Evolutionary conservation across 495 filamentous ascomycete genomes (phyloP).

Genomic region (Podospora conica): DNA sequence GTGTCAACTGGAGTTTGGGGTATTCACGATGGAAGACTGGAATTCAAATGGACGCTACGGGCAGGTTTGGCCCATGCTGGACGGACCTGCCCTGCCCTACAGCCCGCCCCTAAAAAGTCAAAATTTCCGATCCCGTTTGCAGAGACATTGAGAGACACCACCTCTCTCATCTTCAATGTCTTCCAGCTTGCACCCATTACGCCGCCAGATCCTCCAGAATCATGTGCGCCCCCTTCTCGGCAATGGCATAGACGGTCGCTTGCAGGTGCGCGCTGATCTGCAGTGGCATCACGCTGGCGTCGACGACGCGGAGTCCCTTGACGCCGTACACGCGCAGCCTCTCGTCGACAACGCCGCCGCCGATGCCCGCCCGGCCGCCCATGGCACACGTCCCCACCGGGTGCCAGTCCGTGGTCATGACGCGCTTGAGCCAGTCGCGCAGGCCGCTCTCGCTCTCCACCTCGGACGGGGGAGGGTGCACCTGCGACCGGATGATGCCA

Average conservation of each 20-base stretch:
- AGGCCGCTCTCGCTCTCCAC: constrained; percentile 30
- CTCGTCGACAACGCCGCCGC: constrained; percentile 44
- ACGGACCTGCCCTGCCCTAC: too few species aligned
- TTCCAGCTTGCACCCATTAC: background rate
- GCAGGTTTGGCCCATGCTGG: too few species aligned
- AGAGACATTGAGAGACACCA: background rate
- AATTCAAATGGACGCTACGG: too few species aligned
- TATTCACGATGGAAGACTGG: too few species aligned
- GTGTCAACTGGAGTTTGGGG: too few species aligned
- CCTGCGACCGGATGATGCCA: constrained; percentile 33
- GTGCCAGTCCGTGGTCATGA: constrained; percentile 42
- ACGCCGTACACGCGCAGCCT: constrained; percentile 48
- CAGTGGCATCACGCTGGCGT: constrained; percentile 49
- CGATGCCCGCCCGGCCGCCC: constrained; percentile 31
- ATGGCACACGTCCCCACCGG: constrained; percentile 51
- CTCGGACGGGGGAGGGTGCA: constrained; percentile 29
- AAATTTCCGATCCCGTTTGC: background rate
- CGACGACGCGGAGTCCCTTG: constrained; percentile 43
- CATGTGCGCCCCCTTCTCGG: constrained; percentile 49
- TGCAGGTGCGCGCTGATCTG: constrained; percentile 45
- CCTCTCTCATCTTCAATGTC: too few species aligned
- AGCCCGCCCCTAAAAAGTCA: too few species aligned
- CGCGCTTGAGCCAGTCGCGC: constrained; percentile 33
- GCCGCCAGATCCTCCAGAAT: constrained; percentile 26
- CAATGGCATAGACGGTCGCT: constrained; percentile 49